phyloP scores from a whole-genome alignment of 192 early-diverging fungal genomes.

The Backusella sp. region DNA sequence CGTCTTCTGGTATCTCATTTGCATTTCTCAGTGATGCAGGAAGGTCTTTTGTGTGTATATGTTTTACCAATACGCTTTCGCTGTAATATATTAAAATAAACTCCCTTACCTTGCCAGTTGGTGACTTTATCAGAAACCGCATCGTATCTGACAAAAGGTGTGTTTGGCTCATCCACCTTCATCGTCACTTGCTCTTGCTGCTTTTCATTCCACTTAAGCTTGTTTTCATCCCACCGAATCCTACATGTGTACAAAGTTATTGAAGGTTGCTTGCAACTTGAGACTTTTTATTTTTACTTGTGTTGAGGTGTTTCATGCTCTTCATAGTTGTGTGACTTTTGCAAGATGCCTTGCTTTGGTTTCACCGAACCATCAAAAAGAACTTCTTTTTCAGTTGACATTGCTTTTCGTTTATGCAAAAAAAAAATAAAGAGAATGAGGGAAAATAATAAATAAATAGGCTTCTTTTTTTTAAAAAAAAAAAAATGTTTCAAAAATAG shows the following conservation, averaged over 20 bases:
- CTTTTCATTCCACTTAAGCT: neutral
- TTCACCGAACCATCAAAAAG: neutral
- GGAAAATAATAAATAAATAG: neutral
- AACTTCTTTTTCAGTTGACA: neutral
- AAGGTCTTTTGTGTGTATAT: neutral
- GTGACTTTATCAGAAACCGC: neutral
- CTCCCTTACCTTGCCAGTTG: neutral
- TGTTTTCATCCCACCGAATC: neutral
- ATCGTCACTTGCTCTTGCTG: neutral
- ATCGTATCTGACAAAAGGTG: neutral
- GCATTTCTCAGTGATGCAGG: neutral
- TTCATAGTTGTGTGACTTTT: neutral
- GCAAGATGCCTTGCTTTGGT: neutral
- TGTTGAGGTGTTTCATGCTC: neutral
- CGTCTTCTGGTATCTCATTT: neutral
- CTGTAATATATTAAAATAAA: no score
- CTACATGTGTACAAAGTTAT: neutral
- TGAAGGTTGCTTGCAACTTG: no score
- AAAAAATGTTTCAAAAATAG: neutral
- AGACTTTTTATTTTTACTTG: neutral
- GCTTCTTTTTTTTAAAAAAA: neutral
- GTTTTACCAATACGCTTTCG: no score
- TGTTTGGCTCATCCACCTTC: neutral
- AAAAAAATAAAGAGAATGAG: neutral
- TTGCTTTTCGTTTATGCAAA: neutral